Base-by-base conservation (phyloP, 2,329 filamentous ascomycete genomes). In the Fusarium begoniae region DNA sequence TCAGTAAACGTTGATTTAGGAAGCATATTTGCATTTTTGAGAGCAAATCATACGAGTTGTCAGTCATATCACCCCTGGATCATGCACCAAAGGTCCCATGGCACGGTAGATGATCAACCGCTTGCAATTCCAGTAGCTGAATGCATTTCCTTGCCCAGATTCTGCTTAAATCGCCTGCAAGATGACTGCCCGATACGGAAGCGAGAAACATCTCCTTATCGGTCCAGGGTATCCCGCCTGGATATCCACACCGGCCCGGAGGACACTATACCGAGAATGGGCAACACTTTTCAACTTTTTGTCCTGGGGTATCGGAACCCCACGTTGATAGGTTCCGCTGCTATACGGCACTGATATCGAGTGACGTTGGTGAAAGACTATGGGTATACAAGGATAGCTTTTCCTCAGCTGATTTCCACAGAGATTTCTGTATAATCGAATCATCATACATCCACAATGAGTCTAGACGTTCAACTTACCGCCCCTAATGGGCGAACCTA, bases 401-500 rank as follows among this genome's bases (percentile, higher is more conserved):
- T 30, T 67, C 68, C 68, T 66, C 50, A 41, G 56, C 47, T 53
- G 45, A 62, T 58, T 58, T 65, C 54, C 32, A 10, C 35, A 53
- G 43, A 45, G 13, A 58, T 20, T 5, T 43, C 14, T 22, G 12
- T 24, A 56, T 7, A 51, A 55, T 50, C 43, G 32, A 54, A 50
- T 45, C 41, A 64, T 63, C 32, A 26, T 24, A 37, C 37, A 41
- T 22, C 41, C 59, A 68, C 22, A 57, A 78, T 78, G 76, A 75
- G 61, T 38, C 40, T 76, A 40, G 62, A 78, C 45, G 70, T 78
- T 14, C 66, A 82, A 66, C 78, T 83, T 48, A 81, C 75, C 43
- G 82, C 81, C 15, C 82, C 82, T 17, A 94, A 94, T 82, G 92
- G 92, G 77, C 87, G 85, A 77, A 90, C 89, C 75, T 93, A 93